Conservation (phyloP, 1,284 basidiomycete species). For the Chondrostereum purpureum region DNA sequence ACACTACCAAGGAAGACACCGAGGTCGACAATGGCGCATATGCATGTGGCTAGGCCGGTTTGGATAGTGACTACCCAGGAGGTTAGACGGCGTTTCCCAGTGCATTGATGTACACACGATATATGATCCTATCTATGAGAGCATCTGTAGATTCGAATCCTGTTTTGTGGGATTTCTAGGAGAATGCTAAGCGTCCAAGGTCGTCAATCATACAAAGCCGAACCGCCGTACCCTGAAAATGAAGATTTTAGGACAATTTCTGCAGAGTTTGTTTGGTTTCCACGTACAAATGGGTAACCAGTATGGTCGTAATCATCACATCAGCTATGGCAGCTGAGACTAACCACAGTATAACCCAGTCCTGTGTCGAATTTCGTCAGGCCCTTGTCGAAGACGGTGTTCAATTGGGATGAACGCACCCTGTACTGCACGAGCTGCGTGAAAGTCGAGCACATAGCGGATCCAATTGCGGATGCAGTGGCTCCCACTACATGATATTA, state of each 20-base stretch:
- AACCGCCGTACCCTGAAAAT: too few species aligned
- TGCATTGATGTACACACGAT: constrained; percentile 24
- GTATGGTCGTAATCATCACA: constrained; percentile 27
- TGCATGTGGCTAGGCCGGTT: constrained; percentile 28
- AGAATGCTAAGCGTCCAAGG: too few species aligned
- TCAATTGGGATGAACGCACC: too few species aligned
- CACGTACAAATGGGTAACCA: constrained; percentile 30
- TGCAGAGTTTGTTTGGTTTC: too few species aligned
- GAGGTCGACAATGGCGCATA: constrained; percentile 27
- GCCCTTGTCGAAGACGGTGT: too few species aligned
- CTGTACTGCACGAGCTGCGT: too few species aligned
- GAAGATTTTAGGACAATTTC: too few species aligned
- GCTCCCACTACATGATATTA: too few species aligned
- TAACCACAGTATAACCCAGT: constrained; percentile 26
- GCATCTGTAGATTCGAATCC: constrained; percentile 24
- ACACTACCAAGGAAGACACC: constrained; percentile 27
- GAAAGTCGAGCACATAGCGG: too few species aligned
- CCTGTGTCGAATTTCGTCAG: constrained; percentile 4
- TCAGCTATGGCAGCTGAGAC: constrained; percentile 26
- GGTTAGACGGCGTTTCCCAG: constrained; percentile 1
- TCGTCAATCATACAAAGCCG: too few species aligned
- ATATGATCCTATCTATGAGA: constrained; percentile 32
- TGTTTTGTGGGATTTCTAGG: constrained; percentile 32
- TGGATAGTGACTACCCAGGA: constrained; percentile 34
- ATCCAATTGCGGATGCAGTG: too few species aligned